A percentile compares a stretch with the other conserved stretches of the same genome.
phyloP scores from a whole-genome alignment of 1,284 basidiomycete species.

The Ustilago crameri region DNA sequence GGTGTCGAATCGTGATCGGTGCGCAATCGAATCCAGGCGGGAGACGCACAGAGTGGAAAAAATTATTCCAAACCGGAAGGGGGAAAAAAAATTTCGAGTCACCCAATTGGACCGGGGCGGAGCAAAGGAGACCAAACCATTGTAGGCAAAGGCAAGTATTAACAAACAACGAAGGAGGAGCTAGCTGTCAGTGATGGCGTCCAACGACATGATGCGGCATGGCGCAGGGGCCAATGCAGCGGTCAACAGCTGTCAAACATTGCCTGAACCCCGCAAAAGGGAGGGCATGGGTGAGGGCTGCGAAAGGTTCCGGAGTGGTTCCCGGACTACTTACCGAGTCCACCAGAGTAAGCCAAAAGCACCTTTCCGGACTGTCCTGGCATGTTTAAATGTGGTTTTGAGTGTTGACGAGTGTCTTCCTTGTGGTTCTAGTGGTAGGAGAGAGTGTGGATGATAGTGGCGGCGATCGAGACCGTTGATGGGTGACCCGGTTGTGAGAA shows the following conservation, averaged over 20 bases:
- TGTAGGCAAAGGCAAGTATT: slow-evolving; percentile 7
- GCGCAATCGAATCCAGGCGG: slow-evolving; percentile 4
- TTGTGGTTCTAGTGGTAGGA: slow-evolving; percentile 6
- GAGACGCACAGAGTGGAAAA: slow-evolving; percentile 3
- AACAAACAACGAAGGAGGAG: slow-evolving; percentile 11
- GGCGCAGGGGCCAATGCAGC: slow-evolving; percentile 19
- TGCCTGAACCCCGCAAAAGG: slow-evolving; percentile 32
- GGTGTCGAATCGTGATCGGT: slow-evolving; percentile 21
- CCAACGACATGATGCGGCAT: slow-evolving; percentile 14
- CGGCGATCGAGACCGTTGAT: background rate
- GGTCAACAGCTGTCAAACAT: slow-evolving; percentile 42
- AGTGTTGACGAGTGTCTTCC: slow-evolving; percentile 1
- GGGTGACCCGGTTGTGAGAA: slow-evolving; percentile 6
- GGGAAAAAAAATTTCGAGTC: slow-evolving; percentile 41
- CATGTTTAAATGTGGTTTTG: slow-evolving; percentile 27
- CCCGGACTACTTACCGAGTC: slow-evolving; percentile 79
- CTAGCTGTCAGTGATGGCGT: slow-evolving; percentile 32
- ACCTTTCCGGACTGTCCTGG: slow-evolving; percentile 77
- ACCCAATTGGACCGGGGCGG: slow-evolving; percentile 19
- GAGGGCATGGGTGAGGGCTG: slow-evolving; percentile 13
- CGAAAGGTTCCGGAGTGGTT: slow-evolving; percentile 30
- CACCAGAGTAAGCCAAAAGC: slow-evolving; percentile 95
- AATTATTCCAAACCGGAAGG: slow-evolving; percentile 17
- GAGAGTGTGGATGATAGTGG: background rate
- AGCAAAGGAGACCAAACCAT: slow-evolving; percentile 1